Conservation (phyloP, 345 rosid genomes). For the Mercurialis annua region DNA sequence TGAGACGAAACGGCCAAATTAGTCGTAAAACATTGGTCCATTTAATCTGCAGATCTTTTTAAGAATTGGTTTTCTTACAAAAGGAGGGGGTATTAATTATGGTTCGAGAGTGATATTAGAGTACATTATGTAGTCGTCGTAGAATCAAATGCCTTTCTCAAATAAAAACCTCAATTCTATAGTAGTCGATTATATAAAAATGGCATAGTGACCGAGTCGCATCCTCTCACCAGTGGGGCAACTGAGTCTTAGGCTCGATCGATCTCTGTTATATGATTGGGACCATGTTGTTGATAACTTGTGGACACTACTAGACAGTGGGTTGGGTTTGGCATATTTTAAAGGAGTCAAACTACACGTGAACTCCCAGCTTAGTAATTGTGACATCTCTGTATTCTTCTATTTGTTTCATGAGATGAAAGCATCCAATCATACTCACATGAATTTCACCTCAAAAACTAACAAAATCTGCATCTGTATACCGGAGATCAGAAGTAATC, state of each 20-base stretch:
- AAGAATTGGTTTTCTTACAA: not conserved
- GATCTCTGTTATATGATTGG: slow-evolving; percentile 14
- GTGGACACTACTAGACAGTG: slow-evolving; percentile 13
- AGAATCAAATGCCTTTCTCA: no score
- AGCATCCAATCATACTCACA: slow-evolving; percentile 5
- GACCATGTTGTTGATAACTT: slow-evolving; percentile 21
- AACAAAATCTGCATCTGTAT: not conserved
- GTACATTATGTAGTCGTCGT: no score
- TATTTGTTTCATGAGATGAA: slow-evolving; percentile 11
- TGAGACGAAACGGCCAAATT: no score
- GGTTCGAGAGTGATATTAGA: no score
- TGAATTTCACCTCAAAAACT: not conserved
- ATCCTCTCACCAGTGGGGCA: slow-evolving; percentile 11
- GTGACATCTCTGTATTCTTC: slow-evolving; percentile 22
- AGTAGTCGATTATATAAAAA: no score
- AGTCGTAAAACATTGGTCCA: not conserved
- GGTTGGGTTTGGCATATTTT: slow-evolving; percentile 13
- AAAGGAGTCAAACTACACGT: slow-evolving; percentile 15
- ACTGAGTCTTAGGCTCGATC: slow-evolving; percentile 7
- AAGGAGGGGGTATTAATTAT: slow-evolving; percentile 4
- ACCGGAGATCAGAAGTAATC: no score
- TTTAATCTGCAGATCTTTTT: not conserved
- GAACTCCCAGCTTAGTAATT: slow-evolving; percentile 9
- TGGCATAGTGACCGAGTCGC: no score
- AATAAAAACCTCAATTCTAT: no score